Conservation (phyloP, 163 green algal genomes). For the Dunaliella salina region DNA sequence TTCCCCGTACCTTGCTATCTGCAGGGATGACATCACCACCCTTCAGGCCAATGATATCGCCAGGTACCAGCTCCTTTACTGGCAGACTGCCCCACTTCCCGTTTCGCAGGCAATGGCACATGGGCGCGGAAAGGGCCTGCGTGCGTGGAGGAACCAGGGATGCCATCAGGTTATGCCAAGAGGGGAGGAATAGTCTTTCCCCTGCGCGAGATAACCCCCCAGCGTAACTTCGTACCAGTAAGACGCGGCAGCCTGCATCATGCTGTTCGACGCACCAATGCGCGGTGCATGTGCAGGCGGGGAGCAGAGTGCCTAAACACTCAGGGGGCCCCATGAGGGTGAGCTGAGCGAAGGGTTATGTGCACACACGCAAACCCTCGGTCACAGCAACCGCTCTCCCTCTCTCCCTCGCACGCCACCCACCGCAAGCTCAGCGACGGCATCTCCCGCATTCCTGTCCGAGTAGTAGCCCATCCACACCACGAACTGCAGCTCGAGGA, state of each 20-base stretch:
- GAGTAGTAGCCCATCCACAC: neutral
- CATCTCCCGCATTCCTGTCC: neutral
- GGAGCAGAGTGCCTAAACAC: no score
- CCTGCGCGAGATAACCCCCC: no score
- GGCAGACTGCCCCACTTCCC: neutral
- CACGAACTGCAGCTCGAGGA: neutral
- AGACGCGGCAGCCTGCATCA: no score
- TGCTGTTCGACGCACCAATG: no score
- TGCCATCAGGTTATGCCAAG: no score
- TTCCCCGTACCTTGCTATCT: neutral
- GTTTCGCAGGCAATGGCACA: neutral
- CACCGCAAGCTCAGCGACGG: neutral
- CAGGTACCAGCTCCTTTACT: neutral
- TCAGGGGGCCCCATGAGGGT: no score
- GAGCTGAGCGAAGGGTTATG: neutral
- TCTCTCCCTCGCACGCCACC: neutral
- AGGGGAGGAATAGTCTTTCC: no score
- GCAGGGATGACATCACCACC: neutral
- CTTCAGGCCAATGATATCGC: neutral
- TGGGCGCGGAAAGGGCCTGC: neutral
- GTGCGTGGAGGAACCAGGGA: neutral
- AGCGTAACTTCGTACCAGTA: no score
- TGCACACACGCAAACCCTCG: no score
- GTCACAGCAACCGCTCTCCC: no score
- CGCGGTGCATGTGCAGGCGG: no score